Percentiles rank a stretch among this genome's conserved stretches.
These are phyloP conservation scores for Pelargonium myrrhifolium DNA, from an alignment of 441 rosid species.

Conservation along the genomic window DNA sequence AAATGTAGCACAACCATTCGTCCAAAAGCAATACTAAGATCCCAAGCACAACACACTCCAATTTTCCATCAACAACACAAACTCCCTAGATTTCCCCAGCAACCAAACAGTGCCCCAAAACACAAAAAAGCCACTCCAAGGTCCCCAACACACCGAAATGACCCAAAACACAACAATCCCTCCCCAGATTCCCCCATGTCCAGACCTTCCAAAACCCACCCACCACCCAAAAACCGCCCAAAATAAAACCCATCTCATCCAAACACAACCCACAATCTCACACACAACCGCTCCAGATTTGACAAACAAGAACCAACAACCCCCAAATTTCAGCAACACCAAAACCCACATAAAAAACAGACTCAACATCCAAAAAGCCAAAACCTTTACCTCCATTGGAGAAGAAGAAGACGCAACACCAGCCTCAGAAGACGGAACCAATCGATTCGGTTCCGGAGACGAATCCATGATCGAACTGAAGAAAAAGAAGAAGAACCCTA, in stretches of 20 bases:
- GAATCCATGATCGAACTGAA: slow-evolving; percentile 6
- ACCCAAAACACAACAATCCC: neutral
- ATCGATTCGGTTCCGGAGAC: slow-evolving; percentile 3
- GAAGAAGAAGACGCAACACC: neutral
- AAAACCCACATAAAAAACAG: neutral
- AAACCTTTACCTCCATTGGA: neutral
- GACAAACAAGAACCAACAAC: too few relatives aligned
- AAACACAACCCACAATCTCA: too few relatives aligned
- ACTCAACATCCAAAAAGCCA: neutral
- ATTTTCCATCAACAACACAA: too few relatives aligned
- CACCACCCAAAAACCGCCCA: too few relatives aligned
- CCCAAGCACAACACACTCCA: too few relatives aligned
- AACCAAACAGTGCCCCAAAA: neutral
- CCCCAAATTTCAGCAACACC: neutral
- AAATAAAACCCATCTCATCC: too few relatives aligned
- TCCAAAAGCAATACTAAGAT: too few relatives aligned
- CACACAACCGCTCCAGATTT: too few relatives aligned
- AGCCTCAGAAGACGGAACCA: neutral
- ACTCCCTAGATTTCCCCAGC: neutral
- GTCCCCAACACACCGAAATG: neutral
- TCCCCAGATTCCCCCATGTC: neutral
- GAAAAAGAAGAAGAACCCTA: slow-evolving; percentile 15
- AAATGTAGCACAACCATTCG: too few relatives aligned
- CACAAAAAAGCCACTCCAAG: too few relatives aligned
- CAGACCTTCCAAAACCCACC: too few relatives aligned